Conservation (phyloP, 768 basidiomycete species). For the Leucosporidium yakuticum region DNA sequence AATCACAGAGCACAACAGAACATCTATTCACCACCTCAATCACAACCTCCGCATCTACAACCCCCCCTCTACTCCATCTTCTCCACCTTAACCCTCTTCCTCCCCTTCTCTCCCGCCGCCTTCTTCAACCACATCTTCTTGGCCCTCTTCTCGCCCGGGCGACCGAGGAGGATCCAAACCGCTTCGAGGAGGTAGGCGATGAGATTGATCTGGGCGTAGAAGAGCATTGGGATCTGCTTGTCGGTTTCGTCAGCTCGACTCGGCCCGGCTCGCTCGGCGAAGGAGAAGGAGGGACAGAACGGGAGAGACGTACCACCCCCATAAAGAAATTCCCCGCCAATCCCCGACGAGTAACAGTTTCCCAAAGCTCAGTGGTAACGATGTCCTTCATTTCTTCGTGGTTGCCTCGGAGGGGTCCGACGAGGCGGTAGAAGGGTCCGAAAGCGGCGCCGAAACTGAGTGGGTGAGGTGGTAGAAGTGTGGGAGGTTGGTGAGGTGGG, state of each 20-base stretch:
- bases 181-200: slow-evolving; percentile 25
- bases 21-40: too few species aligned
- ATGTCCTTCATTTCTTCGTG: slow-evolving; percentile 45
- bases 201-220: slow-evolving; percentile 33
- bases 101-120: neutral
- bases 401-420: slow-evolving; percentile 51
- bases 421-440: slow-evolving; percentile 55
- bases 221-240: slow-evolving; percentile 31
- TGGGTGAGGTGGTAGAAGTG: neutral
- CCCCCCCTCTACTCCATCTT: neutral
- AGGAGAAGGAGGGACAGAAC: neutral
- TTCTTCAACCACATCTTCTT: slow-evolving; percentile 10
- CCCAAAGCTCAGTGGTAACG: slow-evolving; percentile 57
- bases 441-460: slow-evolving; percentile 57
- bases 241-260: neutral
- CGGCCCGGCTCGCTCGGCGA: too few species aligned
- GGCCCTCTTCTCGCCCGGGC: neutral
- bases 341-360: slow-evolving; percentile 55
- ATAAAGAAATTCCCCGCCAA: slow-evolving; percentile 55
- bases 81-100: neutral
- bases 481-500: neutral
- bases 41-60: neutral
- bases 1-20: too few species aligned
- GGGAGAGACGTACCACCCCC: slow-evolving; percentile 48
- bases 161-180: slow-evolving; percentile 22